A percentile compares a stretch with the other conserved stretches of the same genome.
Conservation (phyloP, 129 eudicot species). For the Deinandra increscens region DNA sequence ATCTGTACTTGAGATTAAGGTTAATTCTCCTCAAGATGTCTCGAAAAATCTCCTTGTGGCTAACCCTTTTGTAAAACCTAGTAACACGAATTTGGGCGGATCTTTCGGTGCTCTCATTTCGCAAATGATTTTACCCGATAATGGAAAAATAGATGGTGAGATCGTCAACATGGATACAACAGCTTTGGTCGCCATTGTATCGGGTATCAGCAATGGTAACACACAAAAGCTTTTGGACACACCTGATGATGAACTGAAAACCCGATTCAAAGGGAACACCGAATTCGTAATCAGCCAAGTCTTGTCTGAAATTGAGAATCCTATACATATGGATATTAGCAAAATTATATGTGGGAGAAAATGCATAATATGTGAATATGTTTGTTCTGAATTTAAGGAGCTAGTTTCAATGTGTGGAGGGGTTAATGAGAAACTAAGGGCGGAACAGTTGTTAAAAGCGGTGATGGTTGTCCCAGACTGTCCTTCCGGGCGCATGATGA, state of each 20-base stretch:
- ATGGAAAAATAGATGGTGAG: constrained; percentile 16
- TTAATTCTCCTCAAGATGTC: constrained; percentile 27
- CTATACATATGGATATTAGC: constrained; percentile 58
- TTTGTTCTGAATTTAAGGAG: constrained; percentile 63
- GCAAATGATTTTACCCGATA: constrained; percentile 32
- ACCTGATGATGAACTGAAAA: constrained; percentile 53
- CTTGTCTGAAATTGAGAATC: constrained; percentile 58
- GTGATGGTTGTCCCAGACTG: constrained; percentile 71
- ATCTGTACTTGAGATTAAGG: constrained; percentile 48
- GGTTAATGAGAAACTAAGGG: constrained; percentile 68
- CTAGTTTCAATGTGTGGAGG: constrained; percentile 92
- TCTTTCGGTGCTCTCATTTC: constrained; percentile 59
- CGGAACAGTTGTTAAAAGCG: constrained; percentile 44
- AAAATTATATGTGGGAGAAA: constrained; percentile 49
- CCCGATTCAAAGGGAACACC: constrained; percentile 68
- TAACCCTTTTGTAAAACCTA: constrained; percentile 14
- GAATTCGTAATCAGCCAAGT: constrained; percentile 80
- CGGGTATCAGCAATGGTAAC: constrained; percentile 86
- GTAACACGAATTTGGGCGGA: constrained; percentile 26
- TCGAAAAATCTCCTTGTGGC: constrained; percentile 21
- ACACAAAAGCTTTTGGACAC: constrained; percentile 62
- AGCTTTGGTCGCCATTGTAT: constrained; percentile 78
- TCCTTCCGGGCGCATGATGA: constrained; percentile 76
- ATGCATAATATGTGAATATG: constrained; percentile 73
- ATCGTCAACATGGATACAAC: constrained; percentile 89